Percentiles rank a stretch among this genome's conserved stretches.
Evolutionary conservation across 2,329 filamentous ascomycete species (phyloP).

Genomic region (Trichothecium sympodiale): DNA sequence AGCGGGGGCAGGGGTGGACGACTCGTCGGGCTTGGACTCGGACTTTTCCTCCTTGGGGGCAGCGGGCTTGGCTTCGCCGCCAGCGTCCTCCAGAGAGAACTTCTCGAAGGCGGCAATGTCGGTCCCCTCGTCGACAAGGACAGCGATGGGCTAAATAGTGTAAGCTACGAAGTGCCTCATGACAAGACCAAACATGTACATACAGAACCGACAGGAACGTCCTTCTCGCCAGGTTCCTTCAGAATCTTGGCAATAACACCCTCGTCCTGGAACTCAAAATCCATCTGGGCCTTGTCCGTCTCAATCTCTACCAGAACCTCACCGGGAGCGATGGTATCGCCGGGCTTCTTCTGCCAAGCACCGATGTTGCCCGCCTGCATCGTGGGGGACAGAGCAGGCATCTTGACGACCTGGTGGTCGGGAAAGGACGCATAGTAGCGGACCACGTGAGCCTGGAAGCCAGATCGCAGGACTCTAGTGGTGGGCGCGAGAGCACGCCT

Average conservation of each 20-base stretch:
- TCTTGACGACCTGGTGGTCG: constrained; percentile 88
- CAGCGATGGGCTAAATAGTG: constrained; percentile 72
- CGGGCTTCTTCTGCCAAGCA: constrained; percentile 93
- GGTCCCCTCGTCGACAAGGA: constrained; percentile 83
- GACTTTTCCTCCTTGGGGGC: constrained; percentile 56
- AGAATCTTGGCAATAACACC: constrained; percentile 90
- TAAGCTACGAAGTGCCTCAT: background rate
- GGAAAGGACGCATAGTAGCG: constrained; percentile 76
- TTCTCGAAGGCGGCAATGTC: constrained; percentile 82
- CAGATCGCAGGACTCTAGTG: constrained; percentile 38
- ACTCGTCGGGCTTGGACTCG: constrained; percentile 38
- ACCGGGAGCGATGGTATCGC: constrained; percentile 76
- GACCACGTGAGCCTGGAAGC: constrained; percentile 42
- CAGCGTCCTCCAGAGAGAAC: constrained; percentile 83
- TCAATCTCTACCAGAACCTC: constrained; percentile 97
- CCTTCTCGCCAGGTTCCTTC: constrained; percentile 87
- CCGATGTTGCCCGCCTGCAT: constrained; percentile 97
- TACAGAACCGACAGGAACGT: constrained; percentile 89
- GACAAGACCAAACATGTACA: constrained; percentile 26
- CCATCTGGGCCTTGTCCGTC: constrained; percentile 99
- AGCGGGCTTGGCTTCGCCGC: constrained; percentile 59
- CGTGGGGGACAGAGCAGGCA: constrained; percentile 95
- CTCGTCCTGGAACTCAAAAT: constrained; percentile 99
- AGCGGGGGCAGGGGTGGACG: constrained; percentile 30
- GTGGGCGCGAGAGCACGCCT: constrained; percentile 46